A percentile compares a stretch with the other conserved stretches of the same genome.
phyloP scores from a whole-genome alignment of 2,329 filamentous ascomycete species.

The Beauveria pseudobassiana region DNA sequence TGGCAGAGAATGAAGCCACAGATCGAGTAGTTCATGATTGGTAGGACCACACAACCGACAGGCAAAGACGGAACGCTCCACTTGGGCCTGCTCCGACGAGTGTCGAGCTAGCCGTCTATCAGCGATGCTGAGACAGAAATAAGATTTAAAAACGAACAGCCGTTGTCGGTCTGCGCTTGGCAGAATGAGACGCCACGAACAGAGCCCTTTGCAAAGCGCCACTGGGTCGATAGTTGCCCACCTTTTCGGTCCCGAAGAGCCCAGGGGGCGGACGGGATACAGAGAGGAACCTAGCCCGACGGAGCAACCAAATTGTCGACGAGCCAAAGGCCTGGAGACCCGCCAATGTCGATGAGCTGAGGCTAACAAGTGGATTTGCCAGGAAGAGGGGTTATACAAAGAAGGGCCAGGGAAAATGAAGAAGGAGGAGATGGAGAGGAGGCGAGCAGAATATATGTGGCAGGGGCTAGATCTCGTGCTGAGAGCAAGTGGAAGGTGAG shows the following conservation, averaged over 20 bases:
- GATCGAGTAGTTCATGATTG: slow-evolving; percentile 9
- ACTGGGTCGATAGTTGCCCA: slow-evolving; percentile 8
- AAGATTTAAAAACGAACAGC: background rate
- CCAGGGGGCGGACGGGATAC: background rate
- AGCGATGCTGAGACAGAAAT: background rate
- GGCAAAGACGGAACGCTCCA: background rate
- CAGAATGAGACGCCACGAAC: slow-evolving; percentile 3
- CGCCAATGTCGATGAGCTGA: background rate
- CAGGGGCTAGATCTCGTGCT: background rate
- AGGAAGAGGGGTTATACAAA: background rate
- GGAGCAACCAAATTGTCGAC: background rate
- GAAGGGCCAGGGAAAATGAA: background rate
- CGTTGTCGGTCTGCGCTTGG: slow-evolving; percentile 5
- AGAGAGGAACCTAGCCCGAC: background rate
- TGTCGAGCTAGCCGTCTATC: background rate
- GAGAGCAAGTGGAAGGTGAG: background rate
- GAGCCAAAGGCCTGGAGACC: background rate
- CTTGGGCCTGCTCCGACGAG: background rate
- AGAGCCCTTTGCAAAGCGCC: background rate
- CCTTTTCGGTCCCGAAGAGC: background rate
- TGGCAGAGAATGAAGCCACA: background rate
- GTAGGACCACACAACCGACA: background rate
- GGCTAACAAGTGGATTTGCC: background rate
- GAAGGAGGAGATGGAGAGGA: background rate
- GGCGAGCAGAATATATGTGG: background rate